phyloP scores from a whole-genome alignment of 129 eudicot genomes.

The Tanacetum coccineum region DNA sequence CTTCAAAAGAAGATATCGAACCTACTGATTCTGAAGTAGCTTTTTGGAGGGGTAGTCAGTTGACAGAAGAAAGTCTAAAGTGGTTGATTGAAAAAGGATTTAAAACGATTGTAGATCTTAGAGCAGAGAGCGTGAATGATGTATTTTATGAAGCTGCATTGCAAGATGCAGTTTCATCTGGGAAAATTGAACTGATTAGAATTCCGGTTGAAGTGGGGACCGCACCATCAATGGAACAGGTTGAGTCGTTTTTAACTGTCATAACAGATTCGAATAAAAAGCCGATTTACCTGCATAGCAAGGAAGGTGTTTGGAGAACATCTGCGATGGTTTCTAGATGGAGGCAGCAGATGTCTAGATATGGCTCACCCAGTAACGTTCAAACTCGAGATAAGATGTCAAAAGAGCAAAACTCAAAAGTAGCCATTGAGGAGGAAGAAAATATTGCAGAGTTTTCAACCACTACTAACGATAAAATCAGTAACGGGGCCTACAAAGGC shows the following conservation, averaged over 20 bases:
- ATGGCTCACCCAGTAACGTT: constrained; percentile 17
- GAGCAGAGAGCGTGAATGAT: constrained; percentile 92
- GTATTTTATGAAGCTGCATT: constrained; percentile 53
- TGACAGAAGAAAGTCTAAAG: constrained; percentile 83
- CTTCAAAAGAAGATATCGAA: constrained; percentile 52
- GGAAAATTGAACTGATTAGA: constrained; percentile 64
- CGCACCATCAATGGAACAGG: constrained; percentile 79
- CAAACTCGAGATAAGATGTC: constrained; percentile 24
- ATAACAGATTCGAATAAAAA: constrained; percentile 55
- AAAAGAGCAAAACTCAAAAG: constrained; percentile 24
- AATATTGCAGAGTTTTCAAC: constrained; percentile 28
- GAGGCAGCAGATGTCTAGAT: constrained; percentile 62
- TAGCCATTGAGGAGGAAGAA: constrained; percentile 26
- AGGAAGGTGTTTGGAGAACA: constrained; percentile 90
- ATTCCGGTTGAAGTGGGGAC: constrained; percentile 86
- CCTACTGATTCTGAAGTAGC: constrained; percentile 51
- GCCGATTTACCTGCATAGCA: constrained; percentile 82
- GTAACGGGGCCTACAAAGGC: constrained; percentile 31
- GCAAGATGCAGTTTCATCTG: constrained; percentile 52
- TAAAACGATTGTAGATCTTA: constrained; percentile 79
- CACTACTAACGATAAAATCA: constrained; percentile 20
- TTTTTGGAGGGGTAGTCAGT: constrained; percentile 93
- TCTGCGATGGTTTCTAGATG: constrained; percentile 92
- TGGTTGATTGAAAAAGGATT: constrained; percentile 88
- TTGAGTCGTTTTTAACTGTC: constrained; percentile 62